Conservation (phyloP, 2,329 filamentous ascomycete species). For the Fusarium mexicanum region DNA sequence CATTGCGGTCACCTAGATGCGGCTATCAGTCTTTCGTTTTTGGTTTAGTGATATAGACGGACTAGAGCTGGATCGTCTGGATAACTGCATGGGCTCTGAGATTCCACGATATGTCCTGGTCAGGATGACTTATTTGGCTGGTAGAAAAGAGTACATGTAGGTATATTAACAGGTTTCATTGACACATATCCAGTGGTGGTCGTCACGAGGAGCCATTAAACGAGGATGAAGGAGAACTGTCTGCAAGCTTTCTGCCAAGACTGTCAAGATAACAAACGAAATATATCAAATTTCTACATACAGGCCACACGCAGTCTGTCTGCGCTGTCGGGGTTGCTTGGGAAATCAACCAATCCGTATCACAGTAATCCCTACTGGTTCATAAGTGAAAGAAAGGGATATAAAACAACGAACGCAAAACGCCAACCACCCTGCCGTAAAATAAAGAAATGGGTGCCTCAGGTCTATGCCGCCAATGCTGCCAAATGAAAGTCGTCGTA, state of each 20-base stretch:
- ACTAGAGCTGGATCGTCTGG: background rate
- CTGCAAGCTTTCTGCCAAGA: background rate
- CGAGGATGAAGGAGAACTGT: background rate
- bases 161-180: background rate
- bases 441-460: slow-evolving; percentile 42
- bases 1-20: background rate
- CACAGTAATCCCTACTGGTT: slow-evolving; percentile 38
- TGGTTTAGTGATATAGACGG: background rate
- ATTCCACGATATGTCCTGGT: background rate
- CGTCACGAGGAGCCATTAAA: background rate
- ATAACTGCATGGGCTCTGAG: background rate
- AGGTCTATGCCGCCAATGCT: slow-evolving; percentile 52
- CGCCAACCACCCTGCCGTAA: slow-evolving; percentile 46
- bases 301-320: slow-evolving; percentile 33
- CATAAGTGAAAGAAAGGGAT: slow-evolving; percentile 42
- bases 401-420: slow-evolving; percentile 47
- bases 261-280: slow-evolving; percentile 5
- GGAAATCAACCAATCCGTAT: slow-evolving; percentile 9
- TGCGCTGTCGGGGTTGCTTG: slow-evolving; percentile 11
- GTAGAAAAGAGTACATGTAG: background rate
- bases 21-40: background rate
- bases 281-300: slow-evolving; percentile 39
- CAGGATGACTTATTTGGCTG: background rate
- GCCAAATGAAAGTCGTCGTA: slow-evolving; percentile 47
- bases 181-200: background rate